Conservation (phyloP, 2,329 filamentous ascomycete species). For the Daldinia sp. region DNA sequence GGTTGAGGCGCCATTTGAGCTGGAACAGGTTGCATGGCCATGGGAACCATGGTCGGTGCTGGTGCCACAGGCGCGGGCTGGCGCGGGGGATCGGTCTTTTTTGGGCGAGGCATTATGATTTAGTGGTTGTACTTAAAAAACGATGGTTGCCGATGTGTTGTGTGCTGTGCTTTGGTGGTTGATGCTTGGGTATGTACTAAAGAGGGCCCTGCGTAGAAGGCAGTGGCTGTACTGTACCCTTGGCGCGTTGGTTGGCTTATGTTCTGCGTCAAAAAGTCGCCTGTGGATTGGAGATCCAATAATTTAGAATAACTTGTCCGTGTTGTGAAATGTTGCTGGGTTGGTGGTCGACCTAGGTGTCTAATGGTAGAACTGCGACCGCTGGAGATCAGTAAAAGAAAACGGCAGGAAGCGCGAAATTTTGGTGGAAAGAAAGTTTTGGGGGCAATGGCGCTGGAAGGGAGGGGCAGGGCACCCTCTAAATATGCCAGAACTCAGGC, state of each 20-base stretch:
- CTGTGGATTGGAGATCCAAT: neutral
- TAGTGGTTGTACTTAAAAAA: neutral
- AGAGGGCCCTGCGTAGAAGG: neutral
- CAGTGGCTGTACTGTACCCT: neutral
- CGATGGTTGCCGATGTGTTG: neutral
- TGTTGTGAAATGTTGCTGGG: neutral
- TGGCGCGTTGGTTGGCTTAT: neutral
- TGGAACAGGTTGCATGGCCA: constrained; percentile 41
- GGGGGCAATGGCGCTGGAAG: constrained; percentile 38
- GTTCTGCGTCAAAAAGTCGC: neutral
- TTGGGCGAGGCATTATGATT: constrained; percentile 50
- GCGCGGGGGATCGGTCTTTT: constrained; percentile 51
- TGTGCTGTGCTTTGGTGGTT: neutral
- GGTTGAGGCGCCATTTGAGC: constrained; percentile 32
- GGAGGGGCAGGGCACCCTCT: constrained; percentile 43
- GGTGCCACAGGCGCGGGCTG: constrained; percentile 49
- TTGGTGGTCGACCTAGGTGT: neutral
- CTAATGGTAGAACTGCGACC: constrained; percentile 15
- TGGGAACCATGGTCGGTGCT: constrained; percentile 52
- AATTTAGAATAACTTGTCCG: neutral
- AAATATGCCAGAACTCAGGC: constrained; percentile 40
- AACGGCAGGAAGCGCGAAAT: constrained; percentile 29
- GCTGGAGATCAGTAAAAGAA: constrained; percentile 33
- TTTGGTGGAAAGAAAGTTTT: constrained; percentile 40
- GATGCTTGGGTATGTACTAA: neutral